Base-by-base conservation (phyloP, 148 eudicot species). In the Vaccinium vitisidaea region DNA sequence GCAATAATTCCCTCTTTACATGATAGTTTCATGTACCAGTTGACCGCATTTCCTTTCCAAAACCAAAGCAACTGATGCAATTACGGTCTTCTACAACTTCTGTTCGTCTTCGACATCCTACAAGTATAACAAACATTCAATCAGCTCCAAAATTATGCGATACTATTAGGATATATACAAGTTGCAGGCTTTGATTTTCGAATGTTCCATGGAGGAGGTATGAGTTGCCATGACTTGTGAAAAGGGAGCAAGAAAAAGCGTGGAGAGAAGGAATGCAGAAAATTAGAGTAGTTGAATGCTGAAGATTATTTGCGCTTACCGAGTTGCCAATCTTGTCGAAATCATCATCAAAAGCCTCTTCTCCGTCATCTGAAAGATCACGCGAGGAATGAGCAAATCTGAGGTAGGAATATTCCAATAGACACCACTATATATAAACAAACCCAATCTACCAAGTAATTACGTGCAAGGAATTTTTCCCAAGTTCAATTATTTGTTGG, bases 281-380 rank as follows among this genome's bases (percentile, higher is more conserved):
- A 81, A 21, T 23, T 32, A 61, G 67, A 15, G 55, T 9, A 1
- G 48, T 48, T 7, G 21, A 48, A 65, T 8, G 73, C 67, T 71
- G 18, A 79, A 36, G 11, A 53, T 27, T 30, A 53, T 50, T 77
- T 73, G 65, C 5, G 79, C 92, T 89, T 85, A 93, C 95, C 84
- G 90, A 90, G 86, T 88, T 90, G 56, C 88, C 82, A 78, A 93
- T 91, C 89, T 93, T 93, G 90, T 93, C 95, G 58, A 93, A 93
- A 85, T 93, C 95, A 84, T 92, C 95, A 89, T 90, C 93, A 89
- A 91, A 90, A 59, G 82, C 89, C 79, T 89, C 88, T 13, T 86
- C 78, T 52, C 67, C 88, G 19, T 84, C 93, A 84, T 91, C 95
- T 91, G 90, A 81, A 85, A 84, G 73, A 15, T 12, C 86, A 75